A percentile compares a stretch with the other conserved stretches of the same genome.
phyloP scores from a whole-genome alignment of 2,329 filamentous ascomycete species.

The Apiospora phragmitis region DNA sequence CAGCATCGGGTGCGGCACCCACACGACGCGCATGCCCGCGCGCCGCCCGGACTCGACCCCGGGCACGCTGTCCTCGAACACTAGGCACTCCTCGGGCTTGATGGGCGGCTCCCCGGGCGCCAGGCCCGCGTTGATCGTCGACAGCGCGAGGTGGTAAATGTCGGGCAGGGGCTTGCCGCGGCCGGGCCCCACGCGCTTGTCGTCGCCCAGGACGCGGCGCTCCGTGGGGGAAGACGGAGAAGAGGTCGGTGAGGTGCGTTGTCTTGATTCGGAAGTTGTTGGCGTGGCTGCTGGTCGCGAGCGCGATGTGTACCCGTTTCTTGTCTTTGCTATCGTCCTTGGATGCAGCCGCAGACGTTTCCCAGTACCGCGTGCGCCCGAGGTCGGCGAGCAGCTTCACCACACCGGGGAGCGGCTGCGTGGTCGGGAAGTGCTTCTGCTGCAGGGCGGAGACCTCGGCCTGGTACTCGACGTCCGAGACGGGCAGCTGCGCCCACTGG shows the following conservation, averaged over 20 bases:
- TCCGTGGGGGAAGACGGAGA: constrained; percentile 64
- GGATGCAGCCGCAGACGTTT: constrained; percentile 33
- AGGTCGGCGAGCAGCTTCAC: constrained; percentile 65
- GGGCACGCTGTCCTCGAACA: constrained; percentile 94
- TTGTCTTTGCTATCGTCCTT: constrained; percentile 28
- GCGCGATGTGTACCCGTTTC: constrained; percentile 68
- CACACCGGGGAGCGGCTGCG: constrained; percentile 80
- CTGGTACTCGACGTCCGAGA: constrained; percentile 68
- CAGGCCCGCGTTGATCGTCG: constrained; percentile 78
- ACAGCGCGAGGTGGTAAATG: constrained; percentile 85
- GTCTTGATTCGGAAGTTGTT: constrained; percentile 80
- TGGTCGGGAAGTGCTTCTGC: constrained; percentile 67
- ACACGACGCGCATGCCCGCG: constrained; percentile 92
- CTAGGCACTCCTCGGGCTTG: constrained; percentile 82
- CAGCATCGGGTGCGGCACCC: constrained; percentile 83
- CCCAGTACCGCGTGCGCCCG: constrained; percentile 52
- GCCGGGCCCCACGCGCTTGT: constrained; percentile 72
- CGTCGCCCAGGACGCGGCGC: constrained; percentile 84
- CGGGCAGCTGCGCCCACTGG: constrained; percentile 84
- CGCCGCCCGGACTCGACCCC: constrained; percentile 88
- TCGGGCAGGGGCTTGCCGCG: constrained; percentile 94
- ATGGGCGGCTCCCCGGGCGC: constrained; percentile 64
- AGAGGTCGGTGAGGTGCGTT: constrained; percentile 56
- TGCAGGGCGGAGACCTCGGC: constrained; percentile 64
- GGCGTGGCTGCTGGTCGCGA: constrained; percentile 78